Percentiles rank a stretch among this genome's conserved stretches.
Evolutionary conservation across 371 early-diverging fungal species (phyloP).

Genomic region (Sporodiniella umbellata): DNA sequence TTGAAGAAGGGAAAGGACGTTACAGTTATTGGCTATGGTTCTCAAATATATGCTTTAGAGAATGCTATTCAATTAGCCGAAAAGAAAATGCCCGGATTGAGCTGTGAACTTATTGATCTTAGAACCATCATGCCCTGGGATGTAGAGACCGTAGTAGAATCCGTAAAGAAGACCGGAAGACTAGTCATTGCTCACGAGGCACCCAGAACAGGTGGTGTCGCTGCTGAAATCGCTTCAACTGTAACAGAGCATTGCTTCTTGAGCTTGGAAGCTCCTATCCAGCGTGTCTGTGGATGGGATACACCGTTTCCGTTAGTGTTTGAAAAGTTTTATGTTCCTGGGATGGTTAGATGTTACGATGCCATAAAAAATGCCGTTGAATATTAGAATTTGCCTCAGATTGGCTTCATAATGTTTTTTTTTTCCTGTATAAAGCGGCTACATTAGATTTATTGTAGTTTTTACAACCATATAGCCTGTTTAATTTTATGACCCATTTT

Average conservation of each 20-base stretch:
- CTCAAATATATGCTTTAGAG: constrained; percentile 92
- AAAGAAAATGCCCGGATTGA: constrained; percentile 83
- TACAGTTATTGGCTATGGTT: constrained; percentile 93
- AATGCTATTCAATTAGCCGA: constrained; percentile 88
- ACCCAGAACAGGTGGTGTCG: constrained; percentile 90
- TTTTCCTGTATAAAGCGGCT: too few relatives aligned
- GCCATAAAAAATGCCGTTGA: constrained; percentile 77
- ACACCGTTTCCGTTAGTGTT: constrained; percentile 95
- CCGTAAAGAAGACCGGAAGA: constrained; percentile 95
- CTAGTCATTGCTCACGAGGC: constrained; percentile 95
- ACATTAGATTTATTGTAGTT: too few relatives aligned
- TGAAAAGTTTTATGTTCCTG: constrained; percentile 95
- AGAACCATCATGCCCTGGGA: constrained; percentile 94
- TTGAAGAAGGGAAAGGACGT: constrained; percentile 87
- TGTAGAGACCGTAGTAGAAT: constrained; percentile 86
- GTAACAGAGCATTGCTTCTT: constrained; percentile 88
- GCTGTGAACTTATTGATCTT: constrained; percentile 93
- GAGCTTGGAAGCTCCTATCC: constrained; percentile 82
- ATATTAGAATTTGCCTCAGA: constrained; percentile 49
- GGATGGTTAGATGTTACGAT: constrained; percentile 82
- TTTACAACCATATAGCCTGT: constrained; percentile 39
- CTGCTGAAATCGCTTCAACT: constrained; percentile 91
- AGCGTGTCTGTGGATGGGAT: constrained; percentile 88
- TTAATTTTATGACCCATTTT: constrained; percentile 45
- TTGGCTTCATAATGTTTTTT: too few relatives aligned